These are phyloP conservation scores for Erigeron philadelphicus DNA, from an alignment of 140 eudicot genomes.

Conservation along the genomic window DNA sequence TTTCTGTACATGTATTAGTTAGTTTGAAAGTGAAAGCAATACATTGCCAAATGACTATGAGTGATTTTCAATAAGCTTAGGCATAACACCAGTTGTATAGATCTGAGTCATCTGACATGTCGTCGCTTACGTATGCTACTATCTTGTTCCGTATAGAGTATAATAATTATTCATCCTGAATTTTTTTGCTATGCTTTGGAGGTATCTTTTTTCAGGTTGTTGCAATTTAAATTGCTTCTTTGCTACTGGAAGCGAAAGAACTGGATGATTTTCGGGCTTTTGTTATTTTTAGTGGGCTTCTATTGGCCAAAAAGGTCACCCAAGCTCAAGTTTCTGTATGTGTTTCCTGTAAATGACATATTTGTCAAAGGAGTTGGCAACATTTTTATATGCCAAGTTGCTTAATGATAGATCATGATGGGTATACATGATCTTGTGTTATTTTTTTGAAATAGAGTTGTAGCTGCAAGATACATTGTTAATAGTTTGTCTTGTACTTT, in stretches of 20 bases:
- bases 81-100: background rate
- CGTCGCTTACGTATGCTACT: background rate
- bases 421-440: conserved; percentile 25
- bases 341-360: conserved; percentile 14
- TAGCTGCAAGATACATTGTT: conserved; percentile 18
- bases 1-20: background rate
- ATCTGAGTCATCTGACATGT: too few species aligned
- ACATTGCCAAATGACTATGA: background rate
- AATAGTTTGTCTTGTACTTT: background rate
- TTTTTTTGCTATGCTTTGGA: conserved; percentile 27
- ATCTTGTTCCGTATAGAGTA: background rate
- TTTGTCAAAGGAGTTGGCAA: conserved; percentile 21
- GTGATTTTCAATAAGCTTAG: background rate
- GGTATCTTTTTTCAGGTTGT: conserved; percentile 23
- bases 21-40: background rate
- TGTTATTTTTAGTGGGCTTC: conserved; percentile 24
- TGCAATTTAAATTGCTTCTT: conserved; percentile 14
- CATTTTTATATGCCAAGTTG: conserved; percentile 22
- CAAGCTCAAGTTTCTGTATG: conserved; percentile 20
- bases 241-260: conserved; percentile 30
- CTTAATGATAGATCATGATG: conserved; percentile 26
- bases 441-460: conserved; percentile 14
- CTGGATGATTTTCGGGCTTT: conserved; percentile 14
- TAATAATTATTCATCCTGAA: conserved; percentile 2
- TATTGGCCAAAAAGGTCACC: conserved; percentile 27